Conservation (phyloP, 1,284 basidiomycete species). For the Taiwanofungus camphoratus region DNA sequence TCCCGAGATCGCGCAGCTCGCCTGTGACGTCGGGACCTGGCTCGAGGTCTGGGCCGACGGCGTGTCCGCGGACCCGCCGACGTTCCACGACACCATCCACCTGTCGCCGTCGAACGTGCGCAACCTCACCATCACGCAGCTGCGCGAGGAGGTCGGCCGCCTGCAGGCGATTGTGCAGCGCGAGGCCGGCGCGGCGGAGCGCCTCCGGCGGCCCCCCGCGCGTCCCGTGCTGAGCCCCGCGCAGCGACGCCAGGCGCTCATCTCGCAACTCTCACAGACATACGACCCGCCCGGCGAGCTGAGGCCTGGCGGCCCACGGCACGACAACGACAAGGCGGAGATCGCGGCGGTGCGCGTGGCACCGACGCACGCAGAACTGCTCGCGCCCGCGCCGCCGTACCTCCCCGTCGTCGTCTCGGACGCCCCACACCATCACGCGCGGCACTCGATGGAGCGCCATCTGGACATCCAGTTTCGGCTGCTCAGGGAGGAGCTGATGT, state of each 20-base stretch:
- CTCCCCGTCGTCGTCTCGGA: constrained; percentile 36
- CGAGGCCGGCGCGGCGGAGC: too few relatives aligned
- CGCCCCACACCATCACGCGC: constrained; percentile 31
- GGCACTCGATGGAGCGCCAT: constrained; percentile 27
- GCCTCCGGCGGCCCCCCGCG: too few relatives aligned
- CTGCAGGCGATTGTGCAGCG: constrained; percentile 15
- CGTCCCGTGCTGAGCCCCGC: constrained; percentile 16
- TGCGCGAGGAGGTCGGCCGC: constrained; percentile 41
- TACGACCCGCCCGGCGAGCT: constrained; percentile 25
- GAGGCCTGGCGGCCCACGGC: constrained; percentile 41
- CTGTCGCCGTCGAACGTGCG: constrained; percentile 34
- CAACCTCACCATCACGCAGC: constrained; percentile 38
- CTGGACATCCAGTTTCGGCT: constrained; percentile 38
- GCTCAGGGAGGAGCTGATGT: constrained; percentile 35
- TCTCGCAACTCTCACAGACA: constrained; percentile 19
- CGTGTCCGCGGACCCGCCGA: constrained; percentile 31
- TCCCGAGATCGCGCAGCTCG: constrained; percentile 37
- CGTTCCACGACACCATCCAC: constrained; percentile 34
- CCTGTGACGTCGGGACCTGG: constrained; percentile 39
- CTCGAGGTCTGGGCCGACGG: constrained; percentile 41
- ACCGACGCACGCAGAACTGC: constrained; percentile 35
- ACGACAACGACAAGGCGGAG: constrained; percentile 34
- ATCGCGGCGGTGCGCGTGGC: constrained; percentile 32
- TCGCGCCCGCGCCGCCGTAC: constrained; percentile 24
- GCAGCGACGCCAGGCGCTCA: constrained; percentile 12